Conservation (phyloP, 352 stramenopile species). For the Thraustochytrium striatum region DNA sequence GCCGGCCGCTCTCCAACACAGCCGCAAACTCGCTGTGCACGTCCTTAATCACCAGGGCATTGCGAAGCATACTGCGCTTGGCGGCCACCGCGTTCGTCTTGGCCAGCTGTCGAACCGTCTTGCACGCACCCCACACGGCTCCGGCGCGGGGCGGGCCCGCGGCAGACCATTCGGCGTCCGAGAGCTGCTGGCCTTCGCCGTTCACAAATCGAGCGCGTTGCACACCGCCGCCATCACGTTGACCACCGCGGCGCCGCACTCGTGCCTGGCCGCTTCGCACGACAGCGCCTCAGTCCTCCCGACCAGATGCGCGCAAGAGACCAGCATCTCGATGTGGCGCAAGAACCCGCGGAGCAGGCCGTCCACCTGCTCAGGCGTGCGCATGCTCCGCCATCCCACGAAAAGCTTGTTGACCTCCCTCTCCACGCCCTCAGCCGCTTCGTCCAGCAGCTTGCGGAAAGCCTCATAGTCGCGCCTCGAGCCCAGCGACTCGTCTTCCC, state of each 20-base stretch:
- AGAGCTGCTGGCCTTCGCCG: no score
- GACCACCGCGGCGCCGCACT: neutral
- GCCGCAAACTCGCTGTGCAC: conserved; percentile 16
- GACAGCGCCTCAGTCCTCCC: neutral
- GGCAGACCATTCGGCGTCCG: no score
- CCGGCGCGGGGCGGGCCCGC: no score
- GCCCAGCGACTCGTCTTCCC: no score
- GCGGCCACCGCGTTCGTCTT: conserved; percentile 19
- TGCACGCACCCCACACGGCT: conserved; percentile 36
- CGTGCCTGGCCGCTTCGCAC: neutral
- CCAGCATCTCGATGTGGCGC: neutral
- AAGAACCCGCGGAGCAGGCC: neutral
- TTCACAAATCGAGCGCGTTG: neutral
- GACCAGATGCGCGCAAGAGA: neutral
- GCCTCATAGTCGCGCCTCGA: neutral
- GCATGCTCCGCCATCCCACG: neutral
- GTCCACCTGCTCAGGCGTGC: neutral
- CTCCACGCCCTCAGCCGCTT: neutral
- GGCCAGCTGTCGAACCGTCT: neutral
- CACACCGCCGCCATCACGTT: neutral
- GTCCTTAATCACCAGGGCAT: conserved; percentile 3
- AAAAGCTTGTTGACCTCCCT: neutral
- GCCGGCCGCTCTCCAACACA: neutral
- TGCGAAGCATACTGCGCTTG: conserved; percentile 3
- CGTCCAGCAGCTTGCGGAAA: neutral